Evolutionary conservation across 164 flowering plant genomes (phyloP).

Genomic region (Stephania cephalantha): DNA sequence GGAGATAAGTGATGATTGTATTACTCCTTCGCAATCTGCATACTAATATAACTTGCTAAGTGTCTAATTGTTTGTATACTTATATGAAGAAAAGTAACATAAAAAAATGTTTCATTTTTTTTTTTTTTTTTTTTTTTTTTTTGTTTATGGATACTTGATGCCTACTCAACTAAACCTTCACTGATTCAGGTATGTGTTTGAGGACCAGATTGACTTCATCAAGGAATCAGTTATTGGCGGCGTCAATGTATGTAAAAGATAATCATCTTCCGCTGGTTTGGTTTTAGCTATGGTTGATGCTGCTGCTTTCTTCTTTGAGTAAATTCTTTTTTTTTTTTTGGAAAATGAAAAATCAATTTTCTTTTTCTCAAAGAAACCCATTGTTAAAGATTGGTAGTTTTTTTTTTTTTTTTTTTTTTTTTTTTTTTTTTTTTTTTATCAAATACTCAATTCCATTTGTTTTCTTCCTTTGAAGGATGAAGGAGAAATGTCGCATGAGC

Average conservation of each 20-base stretch:
- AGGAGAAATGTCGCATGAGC: slow-evolving; percentile 32
- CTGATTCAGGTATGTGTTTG: slow-evolving; percentile 73
- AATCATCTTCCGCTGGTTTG: background rate
- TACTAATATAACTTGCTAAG: too few species aligned
- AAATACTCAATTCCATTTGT: background rate
- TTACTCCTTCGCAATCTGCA: background rate
- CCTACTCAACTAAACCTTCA: background rate
- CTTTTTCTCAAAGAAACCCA: background rate
- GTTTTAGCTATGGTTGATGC: background rate
- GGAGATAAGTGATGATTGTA: background rate
- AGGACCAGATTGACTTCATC: slow-evolving; percentile 94
- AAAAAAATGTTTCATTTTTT: background rate
- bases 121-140: background rate
- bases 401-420: background rate
- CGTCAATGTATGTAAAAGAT: slow-evolving; percentile 40
- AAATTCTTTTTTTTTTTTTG: too few species aligned
- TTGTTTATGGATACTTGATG: too few species aligned
- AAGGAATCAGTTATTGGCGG: slow-evolving; percentile 80
- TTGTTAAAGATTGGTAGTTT: background rate
- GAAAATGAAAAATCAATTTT: too few species aligned
- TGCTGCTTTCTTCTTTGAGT: background rate
- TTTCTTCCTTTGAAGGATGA: slow-evolving; percentile 42
- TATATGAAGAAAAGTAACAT: background rate
- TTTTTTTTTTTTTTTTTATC: background rate
- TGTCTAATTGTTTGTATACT: background rate